Evolutionary conservation across 805 yeast genomes (phyloP), one percentile per base, ranked within the genome.

Genomic region (Metschnikowia chrysomelidarum): DNA sequence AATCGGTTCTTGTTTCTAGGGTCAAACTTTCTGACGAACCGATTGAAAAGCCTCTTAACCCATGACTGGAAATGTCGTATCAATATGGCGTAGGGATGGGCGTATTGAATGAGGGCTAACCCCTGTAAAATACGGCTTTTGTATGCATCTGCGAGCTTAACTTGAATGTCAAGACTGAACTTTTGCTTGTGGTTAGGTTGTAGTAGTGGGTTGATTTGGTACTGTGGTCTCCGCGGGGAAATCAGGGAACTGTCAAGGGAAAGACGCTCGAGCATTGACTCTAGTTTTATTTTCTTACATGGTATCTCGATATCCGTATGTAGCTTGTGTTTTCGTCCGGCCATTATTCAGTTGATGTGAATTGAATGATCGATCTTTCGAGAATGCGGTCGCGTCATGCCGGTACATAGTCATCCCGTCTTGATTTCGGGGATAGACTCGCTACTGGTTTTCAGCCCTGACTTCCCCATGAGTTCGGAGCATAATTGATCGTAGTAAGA

Each of bases 401-500:
- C n/a, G n/a, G n/a, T n/a, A n/a, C n/a, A n/a, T n/a, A n/a, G n/a
- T n/a, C n/a, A n/a, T 14, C 6, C 24, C 19, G 29, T 29, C 11
- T 20, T 26, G 11, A 30, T 36, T 13, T 43, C 47, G 10, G 46
- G 34, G 21, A 44, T 30, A 23, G 20, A 36, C 29, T 47, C 49
- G 24, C 40, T 35, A 34, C 50, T 46, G 22, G 46, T 41, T 30
- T 47, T 46, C 19, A 43, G 40, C 13, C 35, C 49, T 5, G 43
- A 23, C 26, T 46, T 46, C 10, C 30, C 33, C 16, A 42, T 22
- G 11, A 43, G 19, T 30, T 47, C 52, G 10, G 37, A 33, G 42
- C 73, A 67, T 33, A 67, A 50, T 40, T 61, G 67, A 44, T 67
- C 71, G 29, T 67, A 67, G 41, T 47, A 62, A 11, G 23, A 28